phyloP scores from a whole-genome alignment of 164 flowering plant species.

The Aristolochia fimbriata region DNA sequence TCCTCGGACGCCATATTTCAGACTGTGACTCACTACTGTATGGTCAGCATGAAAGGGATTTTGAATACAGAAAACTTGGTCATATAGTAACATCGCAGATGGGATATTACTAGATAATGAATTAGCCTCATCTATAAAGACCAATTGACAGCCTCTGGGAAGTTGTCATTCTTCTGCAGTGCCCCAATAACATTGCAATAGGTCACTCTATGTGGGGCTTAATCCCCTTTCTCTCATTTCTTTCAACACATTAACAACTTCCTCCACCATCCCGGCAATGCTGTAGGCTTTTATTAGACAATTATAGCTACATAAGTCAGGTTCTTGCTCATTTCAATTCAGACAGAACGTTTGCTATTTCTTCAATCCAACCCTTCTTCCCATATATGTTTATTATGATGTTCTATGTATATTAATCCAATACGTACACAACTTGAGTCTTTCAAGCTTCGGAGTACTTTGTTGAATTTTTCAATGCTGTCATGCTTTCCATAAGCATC shows the following conservation, averaged over 20 bases:
- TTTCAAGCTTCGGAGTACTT: conserved; percentile 53
- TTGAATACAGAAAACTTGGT: no score
- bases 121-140: conserved; percentile 99
- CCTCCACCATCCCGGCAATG: conserved; percentile 88
- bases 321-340: conserved; percentile 60
- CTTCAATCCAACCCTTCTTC: conserved; percentile 80
- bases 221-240: conserved; percentile 77
- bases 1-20: no score
- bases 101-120: no score
- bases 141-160: conserved; percentile 93
- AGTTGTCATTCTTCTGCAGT: conserved; percentile 57
- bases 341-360: conserved; percentile 51
- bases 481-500: conserved; percentile 84
- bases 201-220: conserved; percentile 72
- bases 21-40: no score
- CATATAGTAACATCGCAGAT: no score
- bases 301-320: conserved; percentile 85
- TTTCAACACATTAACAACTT: conserved; percentile 57
- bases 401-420: conserved; percentile 71
- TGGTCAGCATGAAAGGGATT: no score
- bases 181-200: conserved; percentile 56
- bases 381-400: conserved; percentile 86
- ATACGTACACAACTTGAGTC: conserved; percentile 36
- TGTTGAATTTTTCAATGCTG: conserved; percentile 55
- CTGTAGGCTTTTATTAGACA: conserved; percentile 92